phyloP scores from a whole-genome alignment of 2,329 filamentous ascomycete species.

The Apiospora koreana region DNA sequence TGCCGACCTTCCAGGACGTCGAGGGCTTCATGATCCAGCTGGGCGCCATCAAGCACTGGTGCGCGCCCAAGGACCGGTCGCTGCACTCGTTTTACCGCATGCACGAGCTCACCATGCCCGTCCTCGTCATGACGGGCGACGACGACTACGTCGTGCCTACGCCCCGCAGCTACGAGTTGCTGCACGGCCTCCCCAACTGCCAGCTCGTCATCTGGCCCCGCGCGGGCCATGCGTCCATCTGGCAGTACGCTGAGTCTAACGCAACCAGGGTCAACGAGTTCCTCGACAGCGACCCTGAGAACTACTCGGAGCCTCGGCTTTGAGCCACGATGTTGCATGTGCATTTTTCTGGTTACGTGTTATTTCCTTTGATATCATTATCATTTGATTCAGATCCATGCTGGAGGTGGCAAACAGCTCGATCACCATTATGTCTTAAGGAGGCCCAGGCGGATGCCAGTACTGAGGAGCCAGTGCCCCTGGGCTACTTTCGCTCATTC shows the following conservation, averaged over 20 bases:
- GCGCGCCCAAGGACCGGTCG: neutral
- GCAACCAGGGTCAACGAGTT: slow-evolving; percentile 9
- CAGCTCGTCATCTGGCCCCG: slow-evolving; percentile 5
- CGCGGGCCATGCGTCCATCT: neutral
- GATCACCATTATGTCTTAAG: too few species aligned
- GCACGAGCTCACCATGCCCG: slow-evolving; percentile 9
- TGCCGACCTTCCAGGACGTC: neutral
- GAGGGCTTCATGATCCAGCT: slow-evolving; percentile 5
- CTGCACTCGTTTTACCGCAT: slow-evolving; percentile 1
- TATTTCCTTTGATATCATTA: neutral
- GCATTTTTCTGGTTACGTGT: too few species aligned
- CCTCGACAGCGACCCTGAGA: neutral
- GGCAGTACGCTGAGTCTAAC: neutral
- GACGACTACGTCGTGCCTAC: slow-evolving; percentile 5
- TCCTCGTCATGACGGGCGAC: slow-evolving; percentile 8
- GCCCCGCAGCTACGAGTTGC: slow-evolving; percentile 9
- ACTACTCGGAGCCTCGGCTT: neutral
- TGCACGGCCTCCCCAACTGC: slow-evolving; percentile 1
- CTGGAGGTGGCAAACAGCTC: neutral
- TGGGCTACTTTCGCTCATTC: neutral
- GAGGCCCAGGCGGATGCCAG: too few species aligned
- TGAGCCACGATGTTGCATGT: neutral
- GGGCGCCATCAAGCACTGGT: slow-evolving; percentile 4
- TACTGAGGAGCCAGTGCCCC: too few species aligned
- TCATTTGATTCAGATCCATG: neutral